A percentile compares a stretch with the other conserved stretches of the same genome.
These are phyloP conservation scores for Entomophthora muscae DNA, from an alignment of 371 early-diverging fungal species.

Conservation along the genomic window DNA sequence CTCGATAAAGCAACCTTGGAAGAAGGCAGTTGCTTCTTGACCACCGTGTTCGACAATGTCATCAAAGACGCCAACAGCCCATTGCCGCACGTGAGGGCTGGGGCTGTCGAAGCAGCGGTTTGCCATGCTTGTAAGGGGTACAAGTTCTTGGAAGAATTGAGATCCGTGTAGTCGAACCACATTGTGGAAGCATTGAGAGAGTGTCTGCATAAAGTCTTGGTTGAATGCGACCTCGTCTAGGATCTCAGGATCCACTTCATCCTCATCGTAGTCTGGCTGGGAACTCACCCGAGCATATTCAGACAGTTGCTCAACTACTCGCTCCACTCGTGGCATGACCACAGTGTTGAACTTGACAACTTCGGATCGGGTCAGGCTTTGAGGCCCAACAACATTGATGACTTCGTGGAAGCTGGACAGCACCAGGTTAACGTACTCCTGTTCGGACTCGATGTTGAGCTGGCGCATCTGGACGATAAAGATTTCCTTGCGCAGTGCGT, in stretches of 20 bases:
- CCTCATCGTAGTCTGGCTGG: slow-evolving; percentile 65
- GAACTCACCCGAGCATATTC: slow-evolving; percentile 78
- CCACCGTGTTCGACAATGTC: slow-evolving; percentile 82
- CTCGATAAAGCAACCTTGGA: slow-evolving; percentile 51
- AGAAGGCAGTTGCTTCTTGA: slow-evolving; percentile 42
- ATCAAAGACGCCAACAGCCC: slow-evolving; percentile 76
- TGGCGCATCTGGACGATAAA: slow-evolving; percentile 21
- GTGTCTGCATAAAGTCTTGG: neutral
- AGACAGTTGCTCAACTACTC: slow-evolving; percentile 44
- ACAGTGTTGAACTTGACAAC: slow-evolving; percentile 43
- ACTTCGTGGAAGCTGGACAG: slow-evolving; percentile 57
- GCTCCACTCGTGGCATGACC: slow-evolving; percentile 44
- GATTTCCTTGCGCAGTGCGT: slow-evolving; percentile 9
- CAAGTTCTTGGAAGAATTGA: slow-evolving; percentile 51
- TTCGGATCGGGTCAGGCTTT: slow-evolving; percentile 37
- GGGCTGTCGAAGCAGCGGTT: slow-evolving; percentile 11
- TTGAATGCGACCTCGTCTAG: slow-evolving; percentile 31
- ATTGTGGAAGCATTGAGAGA: slow-evolving; percentile 26
- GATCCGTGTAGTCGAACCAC: slow-evolving; percentile 49
- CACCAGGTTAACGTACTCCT: slow-evolving; percentile 52
- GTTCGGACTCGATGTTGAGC: slow-evolving; percentile 56
- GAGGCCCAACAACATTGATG: slow-evolving; percentile 42
- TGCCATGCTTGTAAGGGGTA: slow-evolving; percentile 36
- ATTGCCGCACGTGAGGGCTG: slow-evolving; percentile 46
- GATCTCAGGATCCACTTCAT: slow-evolving; percentile 64